Percentiles rank a stretch among this genome's conserved stretches.
Evolutionary conservation across 208 protist species (phyloP).

Genomic region (Leishmania amazonensis): DNA sequence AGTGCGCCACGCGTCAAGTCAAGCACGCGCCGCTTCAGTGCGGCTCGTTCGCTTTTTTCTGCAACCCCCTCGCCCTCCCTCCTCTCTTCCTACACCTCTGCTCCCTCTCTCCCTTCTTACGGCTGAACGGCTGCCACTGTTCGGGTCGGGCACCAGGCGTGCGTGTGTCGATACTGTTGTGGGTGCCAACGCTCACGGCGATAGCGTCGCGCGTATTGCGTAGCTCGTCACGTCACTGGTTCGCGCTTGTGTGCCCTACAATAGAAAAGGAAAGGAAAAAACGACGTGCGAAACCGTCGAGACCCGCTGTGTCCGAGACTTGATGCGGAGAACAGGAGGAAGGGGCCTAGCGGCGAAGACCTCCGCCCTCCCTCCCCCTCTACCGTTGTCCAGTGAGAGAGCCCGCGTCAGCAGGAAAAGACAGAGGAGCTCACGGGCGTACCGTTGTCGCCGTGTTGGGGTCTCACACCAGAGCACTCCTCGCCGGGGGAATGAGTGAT

Average conservation of each 20-base stretch:
- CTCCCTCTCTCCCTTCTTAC: neutral
- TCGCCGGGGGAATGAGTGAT: neutral
- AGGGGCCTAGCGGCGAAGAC: neutral
- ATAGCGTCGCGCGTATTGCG: neutral
- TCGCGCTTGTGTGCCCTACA: neutral
- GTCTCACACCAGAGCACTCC: neutral
- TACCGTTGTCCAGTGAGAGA: neutral
- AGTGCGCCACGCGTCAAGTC: neutral
- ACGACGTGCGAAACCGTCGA: neutral
- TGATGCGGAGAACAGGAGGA: neutral
- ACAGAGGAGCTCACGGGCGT: neutral
- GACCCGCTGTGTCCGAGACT: neutral
- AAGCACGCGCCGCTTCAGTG: neutral
- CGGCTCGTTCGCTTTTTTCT: neutral
- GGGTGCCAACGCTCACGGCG: neutral
- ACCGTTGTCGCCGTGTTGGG: neutral
- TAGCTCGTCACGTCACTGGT: neutral
- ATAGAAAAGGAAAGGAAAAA: neutral
- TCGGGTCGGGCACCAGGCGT: neutral
- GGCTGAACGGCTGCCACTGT: neutral
- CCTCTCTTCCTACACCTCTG: no score
- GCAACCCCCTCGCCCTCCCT: neutral
- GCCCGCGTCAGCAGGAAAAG: neutral
- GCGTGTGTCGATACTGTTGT: neutral
- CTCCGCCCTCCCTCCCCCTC: neutral